Base-by-base conservation (phyloP, 2,329 filamentous ascomycete genomes). In the Neonectria hederae region DNA sequence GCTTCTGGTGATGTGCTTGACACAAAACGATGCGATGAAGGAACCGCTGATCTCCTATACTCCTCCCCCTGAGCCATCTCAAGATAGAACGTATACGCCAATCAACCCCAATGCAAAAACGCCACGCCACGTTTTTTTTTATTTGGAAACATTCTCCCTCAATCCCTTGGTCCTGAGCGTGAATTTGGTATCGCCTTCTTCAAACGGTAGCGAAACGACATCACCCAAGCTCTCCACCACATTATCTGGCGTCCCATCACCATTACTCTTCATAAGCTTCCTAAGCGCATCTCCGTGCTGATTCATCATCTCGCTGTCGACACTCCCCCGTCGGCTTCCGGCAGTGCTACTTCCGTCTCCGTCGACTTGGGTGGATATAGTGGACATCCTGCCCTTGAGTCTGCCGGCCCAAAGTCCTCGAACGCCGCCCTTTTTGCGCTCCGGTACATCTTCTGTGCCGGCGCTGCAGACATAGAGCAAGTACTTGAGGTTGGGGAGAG, bases 401-500 rank as follows among this genome's bases (percentile, higher is more conserved):
- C 83, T 77, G 0, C 86, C 85, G 0, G 81, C 81, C 80, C 86
- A 85, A 2, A 90, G 75, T 0, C 88, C 88, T 28, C 87, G 79
- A 0, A 90, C 84, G 10, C 88, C 88, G 13, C 88, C 88, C 43
- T 82, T 82, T 67, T 89, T 90, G 42, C 88, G 81, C 72, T 86
- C 86, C 0, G 88, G 88, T 2, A 90, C 77, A 61, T 90, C 86
- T 28, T 87, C 85, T 1, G 77, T 90, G 0, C 94, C 94, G 0
- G 94, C 93, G 32, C 92, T 96, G 69, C 94, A 91, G 2, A 98
- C 90, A 72, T 97, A 97, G 2, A 98, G 82, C 17, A 98, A 82
- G 72, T 97, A 97, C 77, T 97, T 97, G 10, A 99, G 83, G 75
- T 99, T 99, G 2, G 95, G 94, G 7, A 98, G 81, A 0, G 95